phyloP scores from a whole-genome alignment of 1,139 yeast species.

The Blastobotrys arbuscula region DNA sequence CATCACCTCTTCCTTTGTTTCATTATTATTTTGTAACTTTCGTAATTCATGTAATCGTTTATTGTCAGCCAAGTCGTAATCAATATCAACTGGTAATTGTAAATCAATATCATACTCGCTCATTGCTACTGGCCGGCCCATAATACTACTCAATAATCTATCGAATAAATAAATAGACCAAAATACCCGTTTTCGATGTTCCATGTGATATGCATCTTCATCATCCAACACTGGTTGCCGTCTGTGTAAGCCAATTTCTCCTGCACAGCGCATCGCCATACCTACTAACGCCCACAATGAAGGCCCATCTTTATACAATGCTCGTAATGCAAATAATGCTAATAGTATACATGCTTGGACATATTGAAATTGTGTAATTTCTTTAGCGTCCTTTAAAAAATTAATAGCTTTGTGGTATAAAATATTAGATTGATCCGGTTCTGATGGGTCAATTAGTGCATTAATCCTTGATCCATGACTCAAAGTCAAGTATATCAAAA shows the following conservation, averaged over 20 bases:
- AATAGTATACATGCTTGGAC: conserved; percentile 16
- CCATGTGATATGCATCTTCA: conserved; percentile 16
- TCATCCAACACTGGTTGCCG: conserved; percentile 13
- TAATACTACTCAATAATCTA: conserved; percentile 17
- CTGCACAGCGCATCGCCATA: conserved; percentile 20
- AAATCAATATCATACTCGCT: conserved; percentile 20
- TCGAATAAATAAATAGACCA: conserved; percentile 23
- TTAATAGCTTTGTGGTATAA: background rate
- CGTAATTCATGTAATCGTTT: conserved; percentile 11
- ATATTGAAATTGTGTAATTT: conserved; percentile 13
- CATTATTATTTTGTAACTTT: conserved; percentile 2
- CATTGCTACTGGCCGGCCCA: conserved; percentile 25
- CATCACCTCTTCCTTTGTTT: background rate
- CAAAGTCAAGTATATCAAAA: conserved; percentile 1
- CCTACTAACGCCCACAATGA: conserved; percentile 21
- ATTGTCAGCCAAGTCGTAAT: conserved; percentile 9
- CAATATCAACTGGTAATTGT: conserved; percentile 16
- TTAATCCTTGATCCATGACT: background rate
- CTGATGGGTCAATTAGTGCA: background rate
- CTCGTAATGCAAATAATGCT: conserved; percentile 11
- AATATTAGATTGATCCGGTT: background rate
- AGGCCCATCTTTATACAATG: conserved; percentile 15
- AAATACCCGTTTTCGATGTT: conserved; percentile 22
- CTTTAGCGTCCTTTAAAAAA: conserved; percentile 9
- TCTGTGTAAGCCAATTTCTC: conserved; percentile 21